These are phyloP conservation scores for Exophiala sp. DNA, from an alignment of 2,329 filamentous ascomycete species.

Conservation along the genomic window DNA sequence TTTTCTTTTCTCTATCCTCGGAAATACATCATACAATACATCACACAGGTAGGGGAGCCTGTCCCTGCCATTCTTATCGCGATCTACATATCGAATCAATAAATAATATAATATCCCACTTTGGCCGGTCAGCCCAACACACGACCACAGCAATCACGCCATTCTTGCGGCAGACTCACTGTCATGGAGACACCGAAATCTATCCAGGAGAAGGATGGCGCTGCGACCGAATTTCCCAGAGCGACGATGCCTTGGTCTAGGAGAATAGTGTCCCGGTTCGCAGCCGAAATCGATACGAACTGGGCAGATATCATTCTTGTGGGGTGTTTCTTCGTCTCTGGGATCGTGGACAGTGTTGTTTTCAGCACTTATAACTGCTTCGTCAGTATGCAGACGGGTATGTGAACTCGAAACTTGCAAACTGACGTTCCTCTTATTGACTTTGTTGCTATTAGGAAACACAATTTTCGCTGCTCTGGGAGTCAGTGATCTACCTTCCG, in stretches of 20 bases:
- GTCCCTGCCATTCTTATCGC: too few relatives aligned
- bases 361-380: slow-evolving; percentile 44
- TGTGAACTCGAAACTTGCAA: slow-evolving; percentile 17
- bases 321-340: slow-evolving; percentile 36
- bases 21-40: too few relatives aligned
- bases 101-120: too few relatives aligned
- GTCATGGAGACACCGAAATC: slow-evolving; percentile 10
- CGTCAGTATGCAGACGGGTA: slow-evolving; percentile 44
- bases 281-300: slow-evolving; percentile 10
- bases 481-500: slow-evolving; percentile 34
- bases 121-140: too few relatives aligned
- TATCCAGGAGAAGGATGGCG: neutral
- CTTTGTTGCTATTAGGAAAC: too few relatives aligned
- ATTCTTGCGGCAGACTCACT: too few relatives aligned
- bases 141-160: neutral
- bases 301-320: slow-evolving; percentile 26
- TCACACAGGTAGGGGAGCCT: too few relatives aligned
- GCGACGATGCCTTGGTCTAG: slow-evolving; percentile 7
- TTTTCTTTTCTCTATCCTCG: too few relatives aligned
- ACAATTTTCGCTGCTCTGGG: slow-evolving; percentile 42
- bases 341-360: slow-evolving; percentile 40
- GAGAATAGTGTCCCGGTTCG: slow-evolving; percentile 6
- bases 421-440: too few relatives aligned
- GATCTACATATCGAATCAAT: too few relatives aligned
- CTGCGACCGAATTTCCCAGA: slow-evolving; percentile 4